Percentiles rank a stretch among this genome's conserved stretches.
phyloP scores from a whole-genome alignment of 306 rosid species.

The Nissolia schottii region DNA sequence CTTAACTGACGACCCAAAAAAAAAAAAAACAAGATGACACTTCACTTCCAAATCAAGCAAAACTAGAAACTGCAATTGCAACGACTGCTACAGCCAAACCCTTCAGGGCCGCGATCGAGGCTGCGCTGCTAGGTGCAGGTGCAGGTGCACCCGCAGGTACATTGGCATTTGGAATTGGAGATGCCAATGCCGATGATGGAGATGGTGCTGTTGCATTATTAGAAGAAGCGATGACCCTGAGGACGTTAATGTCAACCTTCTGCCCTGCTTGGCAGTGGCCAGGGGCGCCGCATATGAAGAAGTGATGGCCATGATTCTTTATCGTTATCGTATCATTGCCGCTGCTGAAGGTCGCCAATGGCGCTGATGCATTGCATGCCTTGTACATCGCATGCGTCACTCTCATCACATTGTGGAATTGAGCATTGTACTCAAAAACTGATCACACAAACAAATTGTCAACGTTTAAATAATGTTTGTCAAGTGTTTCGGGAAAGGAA shows the following conservation, averaged over 20 bases:
- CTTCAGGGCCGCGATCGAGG: conserved; percentile 1
- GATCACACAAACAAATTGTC: neutral
- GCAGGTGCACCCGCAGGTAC: conserved; percentile 10
- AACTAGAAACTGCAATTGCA: conserved; percentile 20
- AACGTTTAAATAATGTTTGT: no score
- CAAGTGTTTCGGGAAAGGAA: no score
- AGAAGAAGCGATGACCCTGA: neutral
- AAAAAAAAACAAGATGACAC: no score
- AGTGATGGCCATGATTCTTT: conserved; percentile 55
- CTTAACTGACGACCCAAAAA: neutral
- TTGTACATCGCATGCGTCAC: conserved; percentile 64
- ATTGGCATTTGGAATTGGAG: conserved; percentile 9
- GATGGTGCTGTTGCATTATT: neutral
- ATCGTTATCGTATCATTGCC: conserved; percentile 65
- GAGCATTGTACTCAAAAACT: conserved; percentile 54
- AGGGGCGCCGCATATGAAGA: conserved; percentile 64
- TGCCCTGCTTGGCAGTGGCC: conserved; percentile 75
- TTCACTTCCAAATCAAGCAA: neutral
- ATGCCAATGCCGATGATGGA: conserved; percentile 30
- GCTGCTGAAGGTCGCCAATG: conserved; percentile 35
- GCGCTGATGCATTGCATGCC: conserved; percentile 51
- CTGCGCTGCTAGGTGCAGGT: conserved; percentile 35
- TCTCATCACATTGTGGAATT: conserved; percentile 71
- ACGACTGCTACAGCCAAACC: conserved; percentile 19
- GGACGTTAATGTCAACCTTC: conserved; percentile 62